A percentile compares a stretch with the other conserved stretches of the same genome.
Conservation (phyloP, 2,329 filamentous ascomycete genomes). For the Hypoxylon sp. region DNA sequence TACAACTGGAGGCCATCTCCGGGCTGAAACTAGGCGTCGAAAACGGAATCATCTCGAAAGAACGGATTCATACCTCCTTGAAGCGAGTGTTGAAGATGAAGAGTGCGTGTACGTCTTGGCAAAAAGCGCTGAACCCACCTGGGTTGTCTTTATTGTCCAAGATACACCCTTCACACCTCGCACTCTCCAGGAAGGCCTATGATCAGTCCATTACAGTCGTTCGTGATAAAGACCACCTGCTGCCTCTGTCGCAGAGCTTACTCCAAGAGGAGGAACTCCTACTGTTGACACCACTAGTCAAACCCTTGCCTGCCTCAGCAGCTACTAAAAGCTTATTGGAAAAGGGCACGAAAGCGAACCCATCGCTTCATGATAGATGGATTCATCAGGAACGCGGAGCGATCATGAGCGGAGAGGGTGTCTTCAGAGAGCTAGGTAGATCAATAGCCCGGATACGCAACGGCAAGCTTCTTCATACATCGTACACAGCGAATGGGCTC, state of each 20-base stretch:
- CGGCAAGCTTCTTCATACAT: constrained; percentile 90
- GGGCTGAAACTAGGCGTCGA: constrained; percentile 91
- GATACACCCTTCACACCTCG: constrained; percentile 85
- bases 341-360: constrained; percentile 56
- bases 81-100: constrained; percentile 85
- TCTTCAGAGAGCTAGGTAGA: constrained; percentile 90
- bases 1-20: constrained; percentile 91
- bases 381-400: constrained; percentile 69
- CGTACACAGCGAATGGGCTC: constrained; percentile 93
- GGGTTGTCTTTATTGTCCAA: constrained; percentile 82
- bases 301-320: constrained; percentile 90
- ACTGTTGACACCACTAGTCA: constrained; percentile 88
- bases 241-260: constrained; percentile 85
- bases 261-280: constrained; percentile 90
- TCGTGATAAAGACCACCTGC: constrained; percentile 84
- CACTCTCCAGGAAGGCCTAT: constrained; percentile 86
- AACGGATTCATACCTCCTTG: constrained; percentile 84
- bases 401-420: constrained; percentile 91
- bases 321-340: constrained; percentile 79
- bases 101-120: constrained; percentile 87
- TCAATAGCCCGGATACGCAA: constrained; percentile 88
- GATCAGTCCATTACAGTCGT: constrained; percentile 94
- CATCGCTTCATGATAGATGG: constrained; percentile 67
- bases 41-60: constrained; percentile 87
- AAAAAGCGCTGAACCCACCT: constrained; percentile 87